phyloP scores from a whole-genome alignment of 1,139 yeast genomes.

The Pichia inconspicua region DNA sequence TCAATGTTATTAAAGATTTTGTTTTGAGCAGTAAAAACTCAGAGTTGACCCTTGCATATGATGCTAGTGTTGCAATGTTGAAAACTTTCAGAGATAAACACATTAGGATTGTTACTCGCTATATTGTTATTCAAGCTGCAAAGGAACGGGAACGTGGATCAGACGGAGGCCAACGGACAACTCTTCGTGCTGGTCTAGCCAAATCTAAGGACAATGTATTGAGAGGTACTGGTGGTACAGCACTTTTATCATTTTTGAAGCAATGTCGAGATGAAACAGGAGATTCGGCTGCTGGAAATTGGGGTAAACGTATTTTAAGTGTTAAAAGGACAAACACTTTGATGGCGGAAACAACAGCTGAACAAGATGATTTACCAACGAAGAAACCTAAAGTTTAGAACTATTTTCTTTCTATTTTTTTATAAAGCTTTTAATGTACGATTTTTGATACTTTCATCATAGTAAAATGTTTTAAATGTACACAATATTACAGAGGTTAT shows the following conservation, averaged over 20 bases:
- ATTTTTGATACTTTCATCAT: background rate
- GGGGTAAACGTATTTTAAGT: conserved; percentile 69
- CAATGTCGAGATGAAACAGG: conserved; percentile 97
- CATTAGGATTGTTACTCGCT: conserved; percentile 84
- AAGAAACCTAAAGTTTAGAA: background rate
- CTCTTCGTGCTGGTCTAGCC: conserved; percentile 49
- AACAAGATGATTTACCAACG: background rate
- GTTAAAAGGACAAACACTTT: background rate
- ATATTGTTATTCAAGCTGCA: conserved; percentile 71
- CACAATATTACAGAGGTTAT: conserved; percentile 1
- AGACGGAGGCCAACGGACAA: conserved; percentile 31
- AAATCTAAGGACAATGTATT: conserved; percentile 34
- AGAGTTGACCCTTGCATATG: conserved; percentile 66
- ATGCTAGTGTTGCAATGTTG: conserved; percentile 85
- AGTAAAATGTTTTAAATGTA: background rate
- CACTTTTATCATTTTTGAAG: conserved; percentile 81
- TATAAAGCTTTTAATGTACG: background rate
- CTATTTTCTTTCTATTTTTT: background rate
- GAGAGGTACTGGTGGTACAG: conserved; percentile 92
- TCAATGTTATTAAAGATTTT: conserved; percentile 55
- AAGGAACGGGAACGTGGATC: conserved; percentile 46
- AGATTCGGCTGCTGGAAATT: conserved; percentile 79
- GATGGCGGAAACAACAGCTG: conserved; percentile 41
- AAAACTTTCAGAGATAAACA: conserved; percentile 87
- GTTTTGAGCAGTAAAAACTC: conserved; percentile 42